phyloP scores from a whole-genome alignment of 257 asterid genomes.

The Ocimum tenuiflorum region DNA sequence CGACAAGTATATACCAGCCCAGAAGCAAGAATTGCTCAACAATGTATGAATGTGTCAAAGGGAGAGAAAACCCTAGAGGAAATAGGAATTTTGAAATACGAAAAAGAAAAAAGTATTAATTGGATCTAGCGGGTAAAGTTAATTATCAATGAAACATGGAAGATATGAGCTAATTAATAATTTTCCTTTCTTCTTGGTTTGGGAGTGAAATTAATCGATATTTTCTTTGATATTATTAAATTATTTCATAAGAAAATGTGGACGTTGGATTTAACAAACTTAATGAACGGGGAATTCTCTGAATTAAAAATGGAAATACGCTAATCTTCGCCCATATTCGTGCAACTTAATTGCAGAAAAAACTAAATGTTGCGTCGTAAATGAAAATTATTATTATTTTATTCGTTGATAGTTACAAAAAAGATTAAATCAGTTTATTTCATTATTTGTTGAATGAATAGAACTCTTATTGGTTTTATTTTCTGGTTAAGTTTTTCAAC shows the following conservation, averaged over 20 bases:
- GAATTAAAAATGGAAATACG: background rate
- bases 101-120: background rate
- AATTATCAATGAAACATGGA: background rate
- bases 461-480: no score
- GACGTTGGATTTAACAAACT: background rate
- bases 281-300: background rate
- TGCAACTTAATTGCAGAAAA: background rate
- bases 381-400: background rate
- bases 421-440: background rate
- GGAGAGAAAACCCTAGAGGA: background rate
- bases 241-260: background rate
- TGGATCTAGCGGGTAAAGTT: background rate
- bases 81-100: slow-evolving; percentile 13
- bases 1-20: background rate
- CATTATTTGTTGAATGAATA: no score
- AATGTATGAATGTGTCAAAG: background rate
- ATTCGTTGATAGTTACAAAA: background rate
- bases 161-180: background rate
- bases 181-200: background rate
- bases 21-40: slow-evolving; percentile 16
- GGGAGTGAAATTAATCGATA: background rate
- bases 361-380: slow-evolving; percentile 3
- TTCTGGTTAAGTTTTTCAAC: no score
- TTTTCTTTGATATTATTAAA: background rate
- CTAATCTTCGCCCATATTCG: background rate